Percentiles rank a stretch among this genome's conserved stretches.
Conservation (phyloP, 2,329 filamentous ascomycete species). For the Fusarium poae region DNA sequence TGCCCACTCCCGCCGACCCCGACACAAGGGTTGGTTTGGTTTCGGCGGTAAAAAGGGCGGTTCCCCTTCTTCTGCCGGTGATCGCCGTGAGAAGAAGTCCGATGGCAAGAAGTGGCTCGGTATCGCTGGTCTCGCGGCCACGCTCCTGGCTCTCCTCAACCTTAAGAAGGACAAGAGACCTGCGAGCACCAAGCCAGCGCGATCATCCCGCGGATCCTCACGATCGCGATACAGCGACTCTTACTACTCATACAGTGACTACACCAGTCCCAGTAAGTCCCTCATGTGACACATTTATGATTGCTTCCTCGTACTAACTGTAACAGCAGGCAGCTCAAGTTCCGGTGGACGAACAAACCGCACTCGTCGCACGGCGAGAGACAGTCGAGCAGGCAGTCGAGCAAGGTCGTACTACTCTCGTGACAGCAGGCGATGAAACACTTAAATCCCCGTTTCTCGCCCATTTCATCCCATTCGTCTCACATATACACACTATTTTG, state of each 20-base stretch:
- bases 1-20: conserved; percentile 63
- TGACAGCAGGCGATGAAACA: conserved; percentile 41
- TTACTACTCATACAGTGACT: conserved; percentile 66
- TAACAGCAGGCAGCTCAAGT: conserved; percentile 59
- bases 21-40: conserved; percentile 70
- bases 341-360: conserved; percentile 59
- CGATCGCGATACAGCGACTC: conserved; percentile 66
- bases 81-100: conserved; percentile 62
- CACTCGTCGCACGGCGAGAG: conserved; percentile 51
- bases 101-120: conserved; percentile 66
- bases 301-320: conserved; percentile 37
- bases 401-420: conserved; percentile 53
- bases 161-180: conserved; percentile 65
- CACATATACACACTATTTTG: conserved; percentile 37
- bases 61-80: conserved; percentile 53
- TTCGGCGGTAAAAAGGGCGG: conserved; percentile 57
- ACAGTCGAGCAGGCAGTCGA: conserved; percentile 44
- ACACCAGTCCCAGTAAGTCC: conserved; percentile 65
- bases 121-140: conserved; percentile 64
- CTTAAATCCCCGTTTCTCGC: conserved; percentile 18
- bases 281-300: conserved; percentile 1
- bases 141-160: conserved; percentile 67
- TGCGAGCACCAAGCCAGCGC: conserved; percentile 55
- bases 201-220: conserved; percentile 57
- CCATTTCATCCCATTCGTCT: conserved; percentile 12